Conservation (phyloP, 805 yeast species). For the Schwanniomyces sp. region DNA sequence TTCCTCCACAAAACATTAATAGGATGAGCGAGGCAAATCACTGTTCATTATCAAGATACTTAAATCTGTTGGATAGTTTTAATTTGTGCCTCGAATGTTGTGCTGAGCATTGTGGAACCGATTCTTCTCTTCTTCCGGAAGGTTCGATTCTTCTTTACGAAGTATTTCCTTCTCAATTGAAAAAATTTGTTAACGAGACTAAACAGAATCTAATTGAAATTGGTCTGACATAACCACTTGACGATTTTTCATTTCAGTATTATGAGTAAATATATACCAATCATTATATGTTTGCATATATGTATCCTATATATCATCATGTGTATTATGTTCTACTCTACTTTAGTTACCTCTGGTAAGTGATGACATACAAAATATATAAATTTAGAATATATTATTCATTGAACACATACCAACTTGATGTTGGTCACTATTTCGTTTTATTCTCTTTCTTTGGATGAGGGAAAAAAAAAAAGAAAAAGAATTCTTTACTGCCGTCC, state of each 20-base stretch:
- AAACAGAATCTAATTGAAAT: conserved; percentile 9
- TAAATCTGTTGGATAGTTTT: conserved; percentile 23
- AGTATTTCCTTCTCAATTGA: conserved; percentile 19
- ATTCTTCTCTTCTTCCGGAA: conserved; percentile 16
- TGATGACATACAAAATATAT: too few species aligned
- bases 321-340: too few species aligned
- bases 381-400: too few species aligned
- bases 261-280: too few species aligned
- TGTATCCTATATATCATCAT: too few species aligned
- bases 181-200: conserved; percentile 16
- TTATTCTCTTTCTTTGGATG: too few species aligned
- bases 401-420: too few species aligned
- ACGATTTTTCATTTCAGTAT: too few species aligned
- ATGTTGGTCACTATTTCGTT: too few species aligned
- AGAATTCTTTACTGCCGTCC: neutral
- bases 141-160: conserved; percentile 22
- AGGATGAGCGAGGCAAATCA: conserved; percentile 21
- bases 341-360: too few species aligned
- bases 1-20: conserved; percentile 4
- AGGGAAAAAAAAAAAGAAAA: too few species aligned
- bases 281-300: too few species aligned
- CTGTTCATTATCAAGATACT: conserved; percentile 19
- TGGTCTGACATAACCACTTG: neutral
- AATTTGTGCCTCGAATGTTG: conserved; percentile 33
- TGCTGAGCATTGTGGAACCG: conserved; percentile 17